Conservation (phyloP, 1,284 basidiomycete genomes). For the Ganoderma sinense region DNA sequence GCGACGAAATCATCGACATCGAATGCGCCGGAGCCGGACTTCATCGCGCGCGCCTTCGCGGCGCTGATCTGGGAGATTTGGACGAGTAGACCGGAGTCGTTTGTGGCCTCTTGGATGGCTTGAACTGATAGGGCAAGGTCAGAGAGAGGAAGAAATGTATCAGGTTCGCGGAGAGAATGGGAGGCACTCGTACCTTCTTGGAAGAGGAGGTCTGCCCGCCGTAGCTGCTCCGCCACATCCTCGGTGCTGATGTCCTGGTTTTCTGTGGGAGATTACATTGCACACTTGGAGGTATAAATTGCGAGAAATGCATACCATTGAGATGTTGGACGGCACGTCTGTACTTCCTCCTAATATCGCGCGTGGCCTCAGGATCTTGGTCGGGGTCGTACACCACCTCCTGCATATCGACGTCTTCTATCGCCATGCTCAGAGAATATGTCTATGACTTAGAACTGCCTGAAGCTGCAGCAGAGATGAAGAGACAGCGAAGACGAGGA, state of each 20-base stretch:
- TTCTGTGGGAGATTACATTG: conserved; percentile 5
- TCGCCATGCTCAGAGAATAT: conserved; percentile 10
- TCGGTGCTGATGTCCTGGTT: conserved; percentile 62
- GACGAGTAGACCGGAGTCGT: conserved; percentile 79
- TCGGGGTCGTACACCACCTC: conserved; percentile 72
- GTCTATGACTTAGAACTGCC: not conserved
- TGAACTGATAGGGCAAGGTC: conserved; percentile 57
- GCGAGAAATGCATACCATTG: conserved; percentile 52
- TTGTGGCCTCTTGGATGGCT: conserved; percentile 80
- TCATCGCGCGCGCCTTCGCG: conserved; percentile 86
- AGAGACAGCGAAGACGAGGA: not conserved
- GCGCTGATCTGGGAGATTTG: conserved; percentile 75
- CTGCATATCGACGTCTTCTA: conserved; percentile 15
- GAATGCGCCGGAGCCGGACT: conserved; percentile 81
- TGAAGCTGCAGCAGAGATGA: not conserved
- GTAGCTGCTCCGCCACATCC: conserved; percentile 60
- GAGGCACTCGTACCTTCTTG: conserved; percentile 53
- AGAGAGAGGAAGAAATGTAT: too few species aligned
- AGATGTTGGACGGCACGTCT: conserved; percentile 69
- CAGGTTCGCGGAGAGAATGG: not conserved
- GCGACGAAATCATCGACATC: conserved; percentile 86
- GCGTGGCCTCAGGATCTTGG: conserved; percentile 79
- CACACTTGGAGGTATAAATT: not conserved
- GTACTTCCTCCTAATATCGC: conserved; percentile 73
- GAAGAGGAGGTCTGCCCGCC: conserved; percentile 66